Evolutionary conservation across 768 basidiomycete genomes (phyloP).

Genomic region (Amanita exitialis): DNA sequence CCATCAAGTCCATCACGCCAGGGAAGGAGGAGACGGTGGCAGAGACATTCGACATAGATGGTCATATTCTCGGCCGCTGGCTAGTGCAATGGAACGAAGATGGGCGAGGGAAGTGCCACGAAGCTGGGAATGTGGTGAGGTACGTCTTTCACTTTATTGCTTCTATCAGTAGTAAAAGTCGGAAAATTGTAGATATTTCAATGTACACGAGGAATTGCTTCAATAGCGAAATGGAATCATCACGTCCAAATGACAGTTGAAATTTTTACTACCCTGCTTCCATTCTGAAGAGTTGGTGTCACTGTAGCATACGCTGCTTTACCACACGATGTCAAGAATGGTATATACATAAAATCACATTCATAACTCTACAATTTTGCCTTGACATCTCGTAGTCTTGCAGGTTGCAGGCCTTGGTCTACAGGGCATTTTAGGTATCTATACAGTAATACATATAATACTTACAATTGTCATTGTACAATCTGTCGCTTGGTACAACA

Average conservation of each 20-base stretch:
- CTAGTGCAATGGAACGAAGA: slow-evolving; percentile 65
- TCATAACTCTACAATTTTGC: slow-evolving; percentile 15
- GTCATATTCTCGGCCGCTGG: slow-evolving; percentile 64
- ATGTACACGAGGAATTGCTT: slow-evolving; percentile 38
- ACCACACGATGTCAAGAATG: no score
- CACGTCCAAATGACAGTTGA: no score
- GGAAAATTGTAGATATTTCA: slow-evolving; percentile 24
- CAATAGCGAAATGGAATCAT: slow-evolving; percentile 2
- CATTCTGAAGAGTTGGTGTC: neutral
- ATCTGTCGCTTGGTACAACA: slow-evolving; percentile 58
- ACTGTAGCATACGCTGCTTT: no score
- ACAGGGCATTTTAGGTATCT: slow-evolving; percentile 10
- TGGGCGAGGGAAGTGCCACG: slow-evolving; percentile 52
- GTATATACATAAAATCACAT: no score
- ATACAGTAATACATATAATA: slow-evolving; percentile 5
- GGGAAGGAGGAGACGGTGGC: slow-evolving; percentile 72
- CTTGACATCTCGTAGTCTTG: slow-evolving; percentile 18
- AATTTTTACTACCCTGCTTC: neutral
- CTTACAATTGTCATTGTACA: slow-evolving; percentile 81
- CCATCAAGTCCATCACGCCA: slow-evolving; percentile 8
- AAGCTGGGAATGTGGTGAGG: slow-evolving; percentile 58
- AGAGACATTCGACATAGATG: slow-evolving; percentile 53
- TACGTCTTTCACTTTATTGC: slow-evolving; percentile 22
- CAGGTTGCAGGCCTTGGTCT: slow-evolving; percentile 29
- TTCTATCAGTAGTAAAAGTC: neutral